Conservation (phyloP, 176 grass and related monocot genomes). For the Zoysia japonica region DNA sequence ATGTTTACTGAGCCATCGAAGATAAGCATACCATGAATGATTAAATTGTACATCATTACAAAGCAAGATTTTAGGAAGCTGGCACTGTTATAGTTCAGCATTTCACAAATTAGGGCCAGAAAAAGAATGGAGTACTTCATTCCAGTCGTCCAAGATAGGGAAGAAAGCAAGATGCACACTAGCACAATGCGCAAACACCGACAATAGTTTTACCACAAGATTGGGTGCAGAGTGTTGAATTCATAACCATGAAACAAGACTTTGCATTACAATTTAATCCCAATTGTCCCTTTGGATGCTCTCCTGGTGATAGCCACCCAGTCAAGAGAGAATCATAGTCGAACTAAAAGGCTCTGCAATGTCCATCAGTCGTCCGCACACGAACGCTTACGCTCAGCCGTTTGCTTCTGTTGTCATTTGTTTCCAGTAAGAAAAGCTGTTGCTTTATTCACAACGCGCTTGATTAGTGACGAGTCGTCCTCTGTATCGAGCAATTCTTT, state of each 20-base stretch:
- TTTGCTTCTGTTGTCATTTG: conserved; percentile 22
- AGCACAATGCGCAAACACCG: background rate
- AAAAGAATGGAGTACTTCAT: background rate
- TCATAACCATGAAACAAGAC: conserved; percentile 11
- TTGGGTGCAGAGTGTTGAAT: background rate
- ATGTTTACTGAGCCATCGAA: background rate
- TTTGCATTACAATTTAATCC: background rate
- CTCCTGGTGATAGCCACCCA: background rate
- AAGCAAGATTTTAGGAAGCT: background rate
- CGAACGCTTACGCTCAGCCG: background rate
- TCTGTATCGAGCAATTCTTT: conserved; percentile 14
- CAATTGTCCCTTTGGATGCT: conserved; percentile 23
- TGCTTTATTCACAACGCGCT: background rate
- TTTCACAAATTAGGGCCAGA: background rate
- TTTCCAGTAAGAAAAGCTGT: conserved; percentile 6
- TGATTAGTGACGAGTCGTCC: conserved; percentile 2
- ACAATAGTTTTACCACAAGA: background rate
- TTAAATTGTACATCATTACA: background rate
- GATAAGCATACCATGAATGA: background rate
- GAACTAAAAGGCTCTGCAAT: conserved; percentile 5
- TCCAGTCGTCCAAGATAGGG: background rate
- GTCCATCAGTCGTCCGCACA: conserved; percentile 27
- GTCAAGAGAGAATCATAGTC: conserved; percentile 8
- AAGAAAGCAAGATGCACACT: background rate
- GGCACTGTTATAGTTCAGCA: background rate